phyloP scores from a whole-genome alignment of 495 filamentous ascomycete genomes.

The Rhypophila decipiens region DNA sequence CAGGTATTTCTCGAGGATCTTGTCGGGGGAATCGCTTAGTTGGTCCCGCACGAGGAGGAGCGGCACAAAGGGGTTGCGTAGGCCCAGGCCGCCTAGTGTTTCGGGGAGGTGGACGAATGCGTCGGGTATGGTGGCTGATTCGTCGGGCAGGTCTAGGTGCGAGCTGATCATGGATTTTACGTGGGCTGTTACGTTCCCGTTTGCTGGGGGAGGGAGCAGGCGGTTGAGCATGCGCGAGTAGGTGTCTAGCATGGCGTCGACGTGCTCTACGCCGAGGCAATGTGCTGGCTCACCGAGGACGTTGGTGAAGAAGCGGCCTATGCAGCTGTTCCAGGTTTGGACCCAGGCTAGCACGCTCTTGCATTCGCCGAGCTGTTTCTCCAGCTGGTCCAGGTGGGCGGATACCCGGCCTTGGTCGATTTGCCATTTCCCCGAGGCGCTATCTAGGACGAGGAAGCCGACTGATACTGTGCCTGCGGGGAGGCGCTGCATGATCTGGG shows the following conservation, averaged over 20 bases:
- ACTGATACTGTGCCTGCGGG: conserved; percentile 55
- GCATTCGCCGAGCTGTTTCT: conserved; percentile 46
- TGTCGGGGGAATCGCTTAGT: conserved; percentile 21
- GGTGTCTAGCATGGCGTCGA: conserved; percentile 55
- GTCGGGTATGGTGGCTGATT: conserved; percentile 45
- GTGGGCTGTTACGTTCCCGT: conserved; percentile 28
- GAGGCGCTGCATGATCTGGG: conserved; percentile 22
- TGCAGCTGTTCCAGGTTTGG: conserved; percentile 60
- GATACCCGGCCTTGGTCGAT: conserved; percentile 60
- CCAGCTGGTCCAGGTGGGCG: conserved; percentile 55
- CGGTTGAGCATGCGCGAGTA: conserved; percentile 49
- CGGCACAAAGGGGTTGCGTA: conserved; percentile 50
- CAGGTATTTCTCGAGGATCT: conserved; percentile 31
- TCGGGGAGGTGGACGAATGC: conserved; percentile 57
- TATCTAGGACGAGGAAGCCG: conserved; percentile 56
- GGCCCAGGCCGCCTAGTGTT: conserved; percentile 48
- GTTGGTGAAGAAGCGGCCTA: conserved; percentile 57
- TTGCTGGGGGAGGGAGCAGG: conserved; percentile 31
- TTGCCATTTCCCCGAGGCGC: conserved; percentile 46
- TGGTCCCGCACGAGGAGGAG: conserved; percentile 30
- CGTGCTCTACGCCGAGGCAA: conserved; percentile 58
- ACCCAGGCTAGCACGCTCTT: conserved; percentile 58
- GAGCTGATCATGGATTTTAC: conserved; percentile 38
- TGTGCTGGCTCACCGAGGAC: conserved; percentile 61
- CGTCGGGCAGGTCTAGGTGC: conserved; percentile 43